Percentiles rank a stretch among this genome's conserved stretches.
phyloP scores from a whole-genome alignment of 2,329 filamentous ascomycete species.

The Hansfordia pulvinata region DNA sequence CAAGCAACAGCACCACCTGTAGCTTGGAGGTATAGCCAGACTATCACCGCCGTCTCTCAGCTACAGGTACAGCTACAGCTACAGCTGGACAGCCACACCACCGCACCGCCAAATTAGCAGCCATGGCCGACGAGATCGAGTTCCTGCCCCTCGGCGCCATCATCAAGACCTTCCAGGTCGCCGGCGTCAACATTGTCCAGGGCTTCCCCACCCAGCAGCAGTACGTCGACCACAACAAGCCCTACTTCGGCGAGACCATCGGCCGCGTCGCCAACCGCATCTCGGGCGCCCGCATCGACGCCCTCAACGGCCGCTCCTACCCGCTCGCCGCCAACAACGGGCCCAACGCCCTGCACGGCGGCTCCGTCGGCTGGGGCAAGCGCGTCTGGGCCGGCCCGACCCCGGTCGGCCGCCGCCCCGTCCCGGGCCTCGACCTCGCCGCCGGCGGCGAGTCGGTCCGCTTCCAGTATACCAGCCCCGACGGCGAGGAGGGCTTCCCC shows the following conservation, averaged over 20 bases:
- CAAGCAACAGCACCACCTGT: no score
- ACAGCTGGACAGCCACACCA: no score
- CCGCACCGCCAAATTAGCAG: no score
- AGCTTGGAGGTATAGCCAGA: no score
- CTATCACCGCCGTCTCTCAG: no score
- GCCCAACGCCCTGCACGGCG: slow-evolving; percentile 63
- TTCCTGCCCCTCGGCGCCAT: slow-evolving; percentile 69
- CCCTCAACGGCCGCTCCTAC: slow-evolving; percentile 59
- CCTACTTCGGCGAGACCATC: slow-evolving; percentile 89
- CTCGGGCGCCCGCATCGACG: slow-evolving; percentile 53
- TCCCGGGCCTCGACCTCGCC: slow-evolving; percentile 33
- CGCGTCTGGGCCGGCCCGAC: slow-evolving; percentile 61
- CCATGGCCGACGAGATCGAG: slow-evolving; percentile 33
- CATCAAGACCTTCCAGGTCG: slow-evolving; percentile 69
- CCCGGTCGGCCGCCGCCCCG: slow-evolving; percentile 34
- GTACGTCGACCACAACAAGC: slow-evolving; percentile 62
- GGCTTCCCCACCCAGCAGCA: slow-evolving; percentile 64
- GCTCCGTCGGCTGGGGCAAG: slow-evolving; percentile 68
- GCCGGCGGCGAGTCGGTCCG: slow-evolving; percentile 52
- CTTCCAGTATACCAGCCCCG: slow-evolving; percentile 53
- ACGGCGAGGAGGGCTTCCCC: slow-evolving; percentile 84
- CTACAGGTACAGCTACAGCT: no score
- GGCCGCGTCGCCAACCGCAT: slow-evolving; percentile 77
- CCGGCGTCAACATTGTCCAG: slow-evolving; percentile 74
- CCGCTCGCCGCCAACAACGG: slow-evolving; percentile 63